A percentile compares a stretch with the other conserved stretches of the same genome.
phyloP scores from a whole-genome alignment of 1,139 yeast genomes.

The Kodamaea alishanica region DNA sequence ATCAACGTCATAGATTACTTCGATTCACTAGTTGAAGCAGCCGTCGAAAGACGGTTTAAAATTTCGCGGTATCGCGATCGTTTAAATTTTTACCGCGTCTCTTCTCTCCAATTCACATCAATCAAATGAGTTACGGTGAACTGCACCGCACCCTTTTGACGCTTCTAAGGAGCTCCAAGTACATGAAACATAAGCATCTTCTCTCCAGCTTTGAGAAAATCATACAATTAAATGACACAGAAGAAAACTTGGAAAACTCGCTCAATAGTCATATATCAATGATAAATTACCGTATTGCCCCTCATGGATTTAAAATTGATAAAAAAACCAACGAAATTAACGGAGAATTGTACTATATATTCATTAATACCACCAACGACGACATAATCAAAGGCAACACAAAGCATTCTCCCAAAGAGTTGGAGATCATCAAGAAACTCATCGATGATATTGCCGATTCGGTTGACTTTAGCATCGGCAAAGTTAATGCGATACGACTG shows the following conservation, averaged over 20 bases:
- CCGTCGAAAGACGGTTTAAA: no score
- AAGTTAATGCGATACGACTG: conserved; percentile 27
- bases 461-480: conserved; percentile 26
- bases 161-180: conserved; percentile 35
- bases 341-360: conserved; percentile 33
- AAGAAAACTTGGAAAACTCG: conserved; percentile 7
- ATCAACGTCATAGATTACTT: no score
- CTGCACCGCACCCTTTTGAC: conserved; percentile 45
- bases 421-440: conserved; percentile 44
- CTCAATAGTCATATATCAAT: conserved; percentile 29
- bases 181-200: conserved; percentile 15
- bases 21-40: no score
- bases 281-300: conserved; percentile 38
- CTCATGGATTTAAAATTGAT: conserved; percentile 45
- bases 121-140: conserved; percentile 17
- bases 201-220: conserved; percentile 12
- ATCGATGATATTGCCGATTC: conserved; percentile 44
- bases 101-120: no score
- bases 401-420: conserved; percentile 42
- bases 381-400: conserved; percentile 42
- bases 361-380: conserved; percentile 42
- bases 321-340: conserved; percentile 35
- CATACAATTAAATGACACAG: conserved; percentile 8
- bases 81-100: no score
- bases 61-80: no score